Evolutionary conservation across 1,139 yeast genomes (phyloP).

Genomic region (Kurtzmaniella quercitrusa): DNA sequence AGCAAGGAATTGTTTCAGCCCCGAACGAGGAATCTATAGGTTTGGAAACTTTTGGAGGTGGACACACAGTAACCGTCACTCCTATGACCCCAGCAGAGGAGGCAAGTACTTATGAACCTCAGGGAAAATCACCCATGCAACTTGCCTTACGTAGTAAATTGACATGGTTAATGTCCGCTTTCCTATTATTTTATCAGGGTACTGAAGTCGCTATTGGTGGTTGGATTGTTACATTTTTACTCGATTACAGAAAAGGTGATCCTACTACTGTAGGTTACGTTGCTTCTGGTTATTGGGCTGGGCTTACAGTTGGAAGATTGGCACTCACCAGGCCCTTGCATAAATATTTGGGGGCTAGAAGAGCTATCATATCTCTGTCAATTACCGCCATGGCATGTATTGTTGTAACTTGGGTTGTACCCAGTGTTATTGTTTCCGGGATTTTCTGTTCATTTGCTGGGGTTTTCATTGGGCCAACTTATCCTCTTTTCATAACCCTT

Average conservation of each 20-base stretch:
- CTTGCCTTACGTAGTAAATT: conserved; percentile 35
- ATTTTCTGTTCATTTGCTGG: conserved; percentile 47
- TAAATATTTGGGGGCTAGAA: conserved; percentile 43
- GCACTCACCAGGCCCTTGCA: conserved; percentile 40
- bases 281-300: conserved; percentile 71
- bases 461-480: conserved; percentile 49
- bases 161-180: conserved; percentile 54
- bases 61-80: not conserved
- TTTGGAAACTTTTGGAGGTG: conserved; percentile 3
- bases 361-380: conserved; percentile 37
- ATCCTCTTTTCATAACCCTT: conserved; percentile 50
- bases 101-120: not conserved
- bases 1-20: not conserved
- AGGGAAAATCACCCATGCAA: conserved; percentile 10
- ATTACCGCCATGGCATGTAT: conserved; percentile 32
- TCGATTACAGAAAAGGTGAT: conserved; percentile 51
- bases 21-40: conserved; percentile 4
- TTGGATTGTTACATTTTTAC: conserved; percentile 64
- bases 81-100: not conserved
- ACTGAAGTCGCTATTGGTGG: conserved; percentile 68
- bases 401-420: conserved; percentile 44
- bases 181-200: conserved; percentile 62
- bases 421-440: conserved; percentile 37
- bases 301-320: conserved; percentile 59
- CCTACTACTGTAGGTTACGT: conserved; percentile 52